Evolutionary conservation across 179 eudicot genomes (phyloP).

Genomic region (Kewa caespitosa): DNA sequence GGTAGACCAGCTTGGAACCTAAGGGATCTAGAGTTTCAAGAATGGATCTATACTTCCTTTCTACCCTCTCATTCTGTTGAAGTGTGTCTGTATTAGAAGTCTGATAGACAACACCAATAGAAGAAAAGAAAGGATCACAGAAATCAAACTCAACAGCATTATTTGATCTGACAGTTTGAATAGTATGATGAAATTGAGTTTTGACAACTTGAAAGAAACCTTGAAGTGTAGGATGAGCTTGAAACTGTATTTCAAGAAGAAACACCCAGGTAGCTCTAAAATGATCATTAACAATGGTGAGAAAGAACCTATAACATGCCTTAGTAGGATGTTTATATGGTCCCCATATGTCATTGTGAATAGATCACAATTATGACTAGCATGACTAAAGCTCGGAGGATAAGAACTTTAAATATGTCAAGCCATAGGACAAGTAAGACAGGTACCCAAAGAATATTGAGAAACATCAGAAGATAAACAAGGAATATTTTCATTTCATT

Average conservation of each 20-base stretch:
- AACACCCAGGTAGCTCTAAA: neutral
- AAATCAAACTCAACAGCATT: slow-evolving; percentile 3
- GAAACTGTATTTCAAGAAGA: neutral
- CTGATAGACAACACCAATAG: neutral
- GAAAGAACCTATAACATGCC: neutral
- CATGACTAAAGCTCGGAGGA: neutral
- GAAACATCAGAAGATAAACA: neutral
- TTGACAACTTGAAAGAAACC: neutral
- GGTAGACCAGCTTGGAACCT: no score
- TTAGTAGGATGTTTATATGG: neutral
- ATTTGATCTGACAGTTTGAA: neutral
- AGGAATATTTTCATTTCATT: neutral
- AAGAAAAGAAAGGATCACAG: neutral
- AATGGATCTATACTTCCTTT: neutral
- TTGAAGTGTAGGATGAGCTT: neutral
- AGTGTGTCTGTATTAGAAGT: neutral
- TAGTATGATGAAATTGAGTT: neutral
- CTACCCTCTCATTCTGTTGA: neutral
- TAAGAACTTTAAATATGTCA: neutral
- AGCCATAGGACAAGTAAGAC: neutral
- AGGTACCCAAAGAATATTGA: neutral
- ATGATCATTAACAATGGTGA: neutral
- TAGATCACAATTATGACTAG: neutral
- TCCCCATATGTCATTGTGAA: neutral
- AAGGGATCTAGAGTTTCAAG: no score